Percentiles rank a stretch among this genome's conserved stretches.
Evolutionary conservation across 2,329 filamentous ascomycete species (phyloP).

Genomic region (Alternaria gansuensis): DNA sequence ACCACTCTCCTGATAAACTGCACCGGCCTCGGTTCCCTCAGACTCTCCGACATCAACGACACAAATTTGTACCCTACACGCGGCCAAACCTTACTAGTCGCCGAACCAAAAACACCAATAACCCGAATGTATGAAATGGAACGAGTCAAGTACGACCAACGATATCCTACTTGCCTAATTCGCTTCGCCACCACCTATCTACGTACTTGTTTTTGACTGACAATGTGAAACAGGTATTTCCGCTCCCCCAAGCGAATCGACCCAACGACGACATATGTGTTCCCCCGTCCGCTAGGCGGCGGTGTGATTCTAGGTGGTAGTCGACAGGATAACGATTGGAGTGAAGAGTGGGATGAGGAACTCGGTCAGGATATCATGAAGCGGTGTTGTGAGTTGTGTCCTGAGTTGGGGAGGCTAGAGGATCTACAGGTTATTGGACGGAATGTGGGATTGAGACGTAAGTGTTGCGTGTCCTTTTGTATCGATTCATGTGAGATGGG

Average conservation of each 20-base stretch:
- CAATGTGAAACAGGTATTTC: conserved; percentile 40
- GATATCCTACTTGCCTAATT: not conserved
- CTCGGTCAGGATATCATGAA: conserved; percentile 85
- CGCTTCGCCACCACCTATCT: not conserved
- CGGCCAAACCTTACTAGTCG: conserved; percentile 83
- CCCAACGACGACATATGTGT: conserved; percentile 57
- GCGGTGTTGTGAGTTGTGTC: conserved; percentile 71
- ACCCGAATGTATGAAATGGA: conserved; percentile 50
- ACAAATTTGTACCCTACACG: conserved; percentile 73
- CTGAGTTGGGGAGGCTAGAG: conserved; percentile 72
- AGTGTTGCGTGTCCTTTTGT: conserved; percentile 21
- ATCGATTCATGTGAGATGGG: not conserved
- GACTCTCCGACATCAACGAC: conserved; percentile 85
- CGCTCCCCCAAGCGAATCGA: conserved; percentile 55
- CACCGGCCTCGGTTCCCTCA: conserved; percentile 78
- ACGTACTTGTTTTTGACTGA: not conserved
- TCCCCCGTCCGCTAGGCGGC: conserved; percentile 65
- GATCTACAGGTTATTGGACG: conserved; percentile 80
- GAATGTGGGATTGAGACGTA: conserved; percentile 78
- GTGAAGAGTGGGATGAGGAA: conserved; percentile 77
- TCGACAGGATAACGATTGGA: conserved; percentile 82
- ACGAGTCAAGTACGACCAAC: conserved; percentile 18
- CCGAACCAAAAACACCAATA: conserved; percentile 53
- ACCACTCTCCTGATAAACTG: conserved; percentile 83
- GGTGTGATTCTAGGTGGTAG: conserved; percentile 87